These are phyloP conservation scores for Barnettozyma populi DNA, from an alignment of 805 yeast genomes.

Conservation along the genomic window DNA sequence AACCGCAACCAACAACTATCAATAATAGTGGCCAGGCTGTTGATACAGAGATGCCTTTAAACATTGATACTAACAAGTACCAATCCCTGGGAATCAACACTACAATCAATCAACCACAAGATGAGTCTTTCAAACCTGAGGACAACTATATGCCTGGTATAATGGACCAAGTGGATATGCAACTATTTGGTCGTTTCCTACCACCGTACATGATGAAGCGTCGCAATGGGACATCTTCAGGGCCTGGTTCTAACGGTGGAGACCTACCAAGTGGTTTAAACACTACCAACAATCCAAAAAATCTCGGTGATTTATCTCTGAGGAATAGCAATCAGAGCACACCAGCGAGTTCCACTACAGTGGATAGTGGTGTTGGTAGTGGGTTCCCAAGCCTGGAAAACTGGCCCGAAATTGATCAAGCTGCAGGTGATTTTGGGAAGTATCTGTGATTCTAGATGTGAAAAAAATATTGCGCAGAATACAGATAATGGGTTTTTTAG, in stretches of 20 bases:
- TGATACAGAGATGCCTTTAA: neutral
- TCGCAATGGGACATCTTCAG: slow-evolving; percentile 18
- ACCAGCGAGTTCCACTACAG: neutral
- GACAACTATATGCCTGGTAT: slow-evolving; percentile 65
- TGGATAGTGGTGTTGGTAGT: neutral
- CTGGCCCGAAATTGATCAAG: slow-evolving; percentile 13
- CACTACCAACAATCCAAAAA: slow-evolving; percentile 21
- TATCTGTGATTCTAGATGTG: neutral
- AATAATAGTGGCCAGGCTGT: neutral
- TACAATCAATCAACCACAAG: slow-evolving; percentile 1
- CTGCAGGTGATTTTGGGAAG: slow-evolving; percentile 1
- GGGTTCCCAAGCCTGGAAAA: slow-evolving; percentile 2
- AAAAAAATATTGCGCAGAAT: neutral
- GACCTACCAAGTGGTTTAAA: slow-evolving; percentile 25
- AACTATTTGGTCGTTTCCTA: slow-evolving; percentile 73
- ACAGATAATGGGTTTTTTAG: neutral
- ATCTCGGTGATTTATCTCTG: slow-evolving; percentile 18
- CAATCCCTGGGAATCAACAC: slow-evolving; percentile 1
- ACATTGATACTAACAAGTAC: neutral
- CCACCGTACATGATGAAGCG: slow-evolving; percentile 75
- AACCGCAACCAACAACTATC: slow-evolving; percentile 8
- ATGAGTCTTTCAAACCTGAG: slow-evolving; percentile 5
- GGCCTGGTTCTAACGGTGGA: slow-evolving; percentile 26
- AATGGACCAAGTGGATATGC: slow-evolving; percentile 80
- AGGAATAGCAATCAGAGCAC: slow-evolving; percentile 1